Percentiles rank a stretch among this genome's conserved stretches.
These are phyloP conservation scores for Euphorbia pulcherrima DNA, from an alignment of 345 rosid species.

Conservation along the genomic window DNA sequence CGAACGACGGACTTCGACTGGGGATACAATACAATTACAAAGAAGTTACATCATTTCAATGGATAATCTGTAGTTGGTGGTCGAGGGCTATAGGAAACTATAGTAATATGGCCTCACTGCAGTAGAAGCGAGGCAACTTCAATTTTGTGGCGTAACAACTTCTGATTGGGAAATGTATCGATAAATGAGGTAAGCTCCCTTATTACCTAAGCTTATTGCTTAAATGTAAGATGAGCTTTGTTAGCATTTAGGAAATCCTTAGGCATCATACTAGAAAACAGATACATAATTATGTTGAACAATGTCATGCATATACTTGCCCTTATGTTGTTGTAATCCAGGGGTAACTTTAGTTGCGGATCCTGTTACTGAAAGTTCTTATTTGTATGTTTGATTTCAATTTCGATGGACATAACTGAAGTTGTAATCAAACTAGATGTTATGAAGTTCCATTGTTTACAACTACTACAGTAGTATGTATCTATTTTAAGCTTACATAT, in stretches of 20 bases:
- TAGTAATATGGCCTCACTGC: neutral
- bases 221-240: neutral
- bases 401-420: neutral
- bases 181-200: slow-evolving; percentile 2
- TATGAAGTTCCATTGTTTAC: no score
- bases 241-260: neutral
- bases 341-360: no score
- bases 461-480: neutral
- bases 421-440: neutral
- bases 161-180: neutral
- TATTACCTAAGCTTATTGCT: neutral
- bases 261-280: neutral
- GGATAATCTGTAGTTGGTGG: neutral
- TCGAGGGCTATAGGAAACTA: neutral
- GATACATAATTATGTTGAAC: neutral
- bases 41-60: neutral
- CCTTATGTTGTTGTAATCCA: neutral
- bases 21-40: neutral
- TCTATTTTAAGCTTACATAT: neutral
- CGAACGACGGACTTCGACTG: neutral
- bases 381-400: neutral
- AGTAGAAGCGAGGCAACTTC: neutral
- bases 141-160: neutral
- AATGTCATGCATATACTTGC: neutral
- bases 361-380: neutral